phyloP scores from a whole-genome alignment of 1,139 yeast genomes.

The Debaryomyces singareniensis region DNA sequence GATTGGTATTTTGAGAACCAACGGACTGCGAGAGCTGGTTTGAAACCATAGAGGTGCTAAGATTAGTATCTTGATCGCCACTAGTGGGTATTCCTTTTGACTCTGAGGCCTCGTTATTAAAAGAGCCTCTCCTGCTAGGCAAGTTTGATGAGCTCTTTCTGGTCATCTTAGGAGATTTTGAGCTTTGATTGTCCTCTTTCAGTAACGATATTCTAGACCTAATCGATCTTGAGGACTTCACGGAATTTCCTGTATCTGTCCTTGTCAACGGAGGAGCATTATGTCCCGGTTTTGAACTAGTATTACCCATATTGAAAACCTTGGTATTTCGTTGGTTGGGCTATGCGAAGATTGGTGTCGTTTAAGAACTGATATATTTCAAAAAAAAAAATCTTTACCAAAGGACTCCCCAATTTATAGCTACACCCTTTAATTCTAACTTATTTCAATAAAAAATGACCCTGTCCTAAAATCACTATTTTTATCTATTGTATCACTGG shows the following conservation, averaged over 20 bases:
- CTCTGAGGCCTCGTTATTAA: constrained; percentile 5
- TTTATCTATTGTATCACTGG: too few relatives aligned
- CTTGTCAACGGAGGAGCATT: constrained; percentile 43
- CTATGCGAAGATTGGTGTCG: too few relatives aligned
- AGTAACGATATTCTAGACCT: constrained; percentile 36
- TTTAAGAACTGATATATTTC: too few relatives aligned
- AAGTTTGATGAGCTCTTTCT: constrained; percentile 29
- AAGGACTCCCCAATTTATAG: too few relatives aligned
- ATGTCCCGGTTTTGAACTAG: constrained; percentile 27
- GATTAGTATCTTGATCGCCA: constrained; percentile 9
- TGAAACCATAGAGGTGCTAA: constrained; percentile 5
- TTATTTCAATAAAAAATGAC: too few relatives aligned
- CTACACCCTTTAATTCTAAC: too few relatives aligned
- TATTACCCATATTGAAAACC: constrained; percentile 40
- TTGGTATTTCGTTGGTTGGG: too few relatives aligned
- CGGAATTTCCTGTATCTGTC: constrained; percentile 49
- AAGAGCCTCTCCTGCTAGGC: constrained; percentile 4
- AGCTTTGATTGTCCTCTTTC: constrained; percentile 23
- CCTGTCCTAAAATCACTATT: too few relatives aligned
- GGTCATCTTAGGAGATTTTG: constrained; percentile 19
- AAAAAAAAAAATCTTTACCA: too few relatives aligned
- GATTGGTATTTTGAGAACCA: constrained; percentile 13
- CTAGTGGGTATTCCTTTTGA: background rate
- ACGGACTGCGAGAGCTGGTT: too few relatives aligned
- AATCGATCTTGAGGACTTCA: constrained; percentile 44